Percentiles rank a stretch among this genome's conserved stretches.
phyloP scores from a whole-genome alignment of 495 filamentous ascomycete genomes.

The Podospora pseudoanserina region DNA sequence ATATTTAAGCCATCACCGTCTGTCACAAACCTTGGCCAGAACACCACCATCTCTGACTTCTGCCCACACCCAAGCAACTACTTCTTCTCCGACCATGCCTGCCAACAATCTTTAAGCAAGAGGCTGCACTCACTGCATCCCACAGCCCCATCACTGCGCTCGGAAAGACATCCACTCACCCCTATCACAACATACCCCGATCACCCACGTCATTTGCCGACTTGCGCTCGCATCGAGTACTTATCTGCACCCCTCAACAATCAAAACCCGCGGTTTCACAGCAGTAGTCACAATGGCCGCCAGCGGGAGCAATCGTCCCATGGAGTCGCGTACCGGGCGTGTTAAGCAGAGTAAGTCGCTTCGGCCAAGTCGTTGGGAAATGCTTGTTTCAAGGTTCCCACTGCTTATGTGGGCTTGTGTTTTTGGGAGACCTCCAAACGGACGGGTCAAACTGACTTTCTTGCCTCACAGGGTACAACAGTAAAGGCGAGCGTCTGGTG shows the following conservation, averaged over 20 bases:
- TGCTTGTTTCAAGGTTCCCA: neutral
- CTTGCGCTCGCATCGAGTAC: neutral
- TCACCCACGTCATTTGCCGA: neutral
- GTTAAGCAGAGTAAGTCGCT: constrained; percentile 74
- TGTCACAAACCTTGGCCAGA: constrained; percentile 4
- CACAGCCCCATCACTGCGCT: constrained; percentile 6
- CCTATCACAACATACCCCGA: constrained; percentile 5
- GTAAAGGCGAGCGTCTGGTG: constrained; percentile 89
- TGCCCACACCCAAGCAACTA: neutral
- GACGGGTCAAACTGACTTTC: constrained; percentile 35
- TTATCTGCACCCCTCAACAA: neutral
- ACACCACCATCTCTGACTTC: neutral
- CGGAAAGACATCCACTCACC: neutral
- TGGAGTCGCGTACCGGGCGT: constrained; percentile 74
- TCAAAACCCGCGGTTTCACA: neutral
- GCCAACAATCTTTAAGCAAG: constrained; percentile 8
- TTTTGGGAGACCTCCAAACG: constrained; percentile 6
- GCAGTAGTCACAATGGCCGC: constrained; percentile 46
- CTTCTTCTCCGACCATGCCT: constrained; percentile 16
- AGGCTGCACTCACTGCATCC: constrained; percentile 6
- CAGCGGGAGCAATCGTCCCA: constrained; percentile 53
- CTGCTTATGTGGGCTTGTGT: neutral
- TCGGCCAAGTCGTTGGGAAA: neutral
- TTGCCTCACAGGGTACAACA: constrained; percentile 69
- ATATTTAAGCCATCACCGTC: constrained; percentile 5